Percentiles rank a stretch among this genome's conserved stretches.
These are phyloP conservation scores for Cyclanthera cordifolia DNA, from an alignment of 306 rosid species.

Conservation along the genomic window DNA sequence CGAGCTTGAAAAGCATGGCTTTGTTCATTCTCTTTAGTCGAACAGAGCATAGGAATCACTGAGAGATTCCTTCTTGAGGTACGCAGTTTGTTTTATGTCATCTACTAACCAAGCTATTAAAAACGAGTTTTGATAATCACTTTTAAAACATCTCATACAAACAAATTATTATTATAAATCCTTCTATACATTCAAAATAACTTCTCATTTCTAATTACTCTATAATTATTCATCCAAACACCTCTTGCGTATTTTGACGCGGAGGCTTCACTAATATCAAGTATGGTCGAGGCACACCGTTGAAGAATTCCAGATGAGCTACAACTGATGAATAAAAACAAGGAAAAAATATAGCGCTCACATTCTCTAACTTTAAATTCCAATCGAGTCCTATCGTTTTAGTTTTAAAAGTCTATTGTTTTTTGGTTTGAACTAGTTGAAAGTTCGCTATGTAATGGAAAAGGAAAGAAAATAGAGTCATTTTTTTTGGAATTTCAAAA, in stretches of 20 bases:
- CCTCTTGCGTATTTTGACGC: background rate
- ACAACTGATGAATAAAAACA: background rate
- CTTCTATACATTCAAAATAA: too few species aligned
- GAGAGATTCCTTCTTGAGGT: background rate
- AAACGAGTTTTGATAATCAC: too few species aligned
- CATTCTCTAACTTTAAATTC: background rate
- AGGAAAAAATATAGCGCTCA: background rate
- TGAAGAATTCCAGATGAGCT: background rate
- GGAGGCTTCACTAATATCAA: background rate
- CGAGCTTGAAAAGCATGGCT: conserved; percentile 6
- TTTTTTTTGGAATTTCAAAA: background rate
- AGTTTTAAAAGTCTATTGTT: background rate
- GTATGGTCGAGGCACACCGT: background rate
- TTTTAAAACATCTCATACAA: too few species aligned
- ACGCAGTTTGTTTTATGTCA: too few species aligned
- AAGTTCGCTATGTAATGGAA: background rate
- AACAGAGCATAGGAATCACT: background rate
- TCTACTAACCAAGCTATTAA: too few species aligned
- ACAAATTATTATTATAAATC: too few species aligned
- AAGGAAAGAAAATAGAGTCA: background rate
- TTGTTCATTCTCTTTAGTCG: background rate
- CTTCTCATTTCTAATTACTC: too few species aligned
- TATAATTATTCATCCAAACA: too few species aligned
- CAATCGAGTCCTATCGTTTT: background rate
- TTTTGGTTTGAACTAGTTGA: background rate